Conservation (phyloP, 495 filamentous ascomycete genomes). For the Margaritispora aquatica region DNA sequence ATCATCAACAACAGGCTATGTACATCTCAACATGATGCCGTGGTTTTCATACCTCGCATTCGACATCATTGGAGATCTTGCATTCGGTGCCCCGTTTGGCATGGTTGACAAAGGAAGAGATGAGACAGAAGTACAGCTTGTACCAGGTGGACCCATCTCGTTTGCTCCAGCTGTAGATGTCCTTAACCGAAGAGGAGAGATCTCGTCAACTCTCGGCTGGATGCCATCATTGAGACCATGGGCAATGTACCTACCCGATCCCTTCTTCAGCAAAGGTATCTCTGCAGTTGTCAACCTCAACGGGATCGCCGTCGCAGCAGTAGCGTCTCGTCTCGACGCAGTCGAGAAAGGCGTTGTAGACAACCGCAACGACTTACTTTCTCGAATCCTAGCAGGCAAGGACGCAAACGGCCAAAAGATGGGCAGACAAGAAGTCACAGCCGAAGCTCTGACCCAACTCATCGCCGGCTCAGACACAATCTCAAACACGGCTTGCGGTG, state of each 20-base stretch:
- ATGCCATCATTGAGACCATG: conserved; percentile 52
- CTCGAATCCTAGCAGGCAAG: conserved; percentile 74
- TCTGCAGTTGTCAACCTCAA: conserved; percentile 56
- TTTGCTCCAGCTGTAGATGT: conserved; percentile 60
- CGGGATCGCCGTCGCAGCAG: conserved; percentile 71
- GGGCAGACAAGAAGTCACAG: conserved; percentile 69
- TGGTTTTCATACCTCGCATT: conserved; percentile 96
- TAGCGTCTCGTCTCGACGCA: conserved; percentile 61
- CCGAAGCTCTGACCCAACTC: conserved; percentile 81
- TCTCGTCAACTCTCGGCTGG: conserved; percentile 53
- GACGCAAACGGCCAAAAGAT: conserved; percentile 68
- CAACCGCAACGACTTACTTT: conserved; percentile 69
- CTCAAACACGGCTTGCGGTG: conserved; percentile 75
- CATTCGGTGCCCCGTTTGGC: conserved; percentile 48
- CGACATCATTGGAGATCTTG: conserved; percentile 77
- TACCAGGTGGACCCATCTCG: conserved; percentile 40
- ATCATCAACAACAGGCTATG: conserved; percentile 31
- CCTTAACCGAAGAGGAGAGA: conserved; percentile 59
- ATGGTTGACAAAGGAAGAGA: conserved; percentile 53
- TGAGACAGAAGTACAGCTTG: conserved; percentile 42
- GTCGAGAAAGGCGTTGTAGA: conserved; percentile 38
- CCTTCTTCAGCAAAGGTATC: conserved; percentile 57
- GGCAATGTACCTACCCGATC: conserved; percentile 56
- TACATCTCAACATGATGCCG: conserved; percentile 68
- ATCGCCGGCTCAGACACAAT: conserved; percentile 87